phyloP scores from a whole-genome alignment of 768 basidiomycete genomes.

The Filobasidium wieringae region DNA sequence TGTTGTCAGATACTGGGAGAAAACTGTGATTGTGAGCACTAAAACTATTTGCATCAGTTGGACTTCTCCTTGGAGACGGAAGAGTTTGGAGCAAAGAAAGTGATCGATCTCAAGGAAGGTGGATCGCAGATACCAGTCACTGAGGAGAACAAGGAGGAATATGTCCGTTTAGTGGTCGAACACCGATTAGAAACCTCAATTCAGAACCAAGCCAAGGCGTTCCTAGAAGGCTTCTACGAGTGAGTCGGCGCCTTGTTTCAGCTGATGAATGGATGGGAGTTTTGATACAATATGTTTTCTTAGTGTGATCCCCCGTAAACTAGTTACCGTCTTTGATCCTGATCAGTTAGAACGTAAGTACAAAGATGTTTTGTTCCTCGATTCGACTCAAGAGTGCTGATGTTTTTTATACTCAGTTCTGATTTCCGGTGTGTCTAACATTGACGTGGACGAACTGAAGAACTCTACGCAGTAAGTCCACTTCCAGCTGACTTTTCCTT shows the following conservation, averaged over 20 bases:
- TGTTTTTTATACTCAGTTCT: slow-evolving; percentile 19
- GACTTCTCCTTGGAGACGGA: slow-evolving; percentile 94
- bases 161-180: slow-evolving; percentile 87
- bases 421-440: slow-evolving; percentile 78
- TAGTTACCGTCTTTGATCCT: slow-evolving; percentile 58
- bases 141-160: slow-evolving; percentile 91
- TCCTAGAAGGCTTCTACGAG: slow-evolving; percentile 87
- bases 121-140: slow-evolving; percentile 80
- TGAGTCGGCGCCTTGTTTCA: slow-evolving; percentile 4
- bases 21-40: neutral
- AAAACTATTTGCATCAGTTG: slow-evolving; percentile 48
- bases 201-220: slow-evolving; percentile 84
- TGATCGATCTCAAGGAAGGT: slow-evolving; percentile 72
- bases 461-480: slow-evolving; percentile 34
- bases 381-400: neutral
- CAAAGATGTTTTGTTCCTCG: neutral
- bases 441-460: slow-evolving; percentile 78
- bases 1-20: neutral
- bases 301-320: slow-evolving; percentile 80
- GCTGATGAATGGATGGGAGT: too few relatives aligned
- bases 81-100: slow-evolving; percentile 87
- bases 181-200: slow-evolving; percentile 88
- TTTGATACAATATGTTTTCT: neutral
- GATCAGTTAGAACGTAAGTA: slow-evolving; percentile 34
- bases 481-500: neutral